phyloP scores from a whole-genome alignment of 441 rosid species.

The Biscutella laevigata region DNA sequence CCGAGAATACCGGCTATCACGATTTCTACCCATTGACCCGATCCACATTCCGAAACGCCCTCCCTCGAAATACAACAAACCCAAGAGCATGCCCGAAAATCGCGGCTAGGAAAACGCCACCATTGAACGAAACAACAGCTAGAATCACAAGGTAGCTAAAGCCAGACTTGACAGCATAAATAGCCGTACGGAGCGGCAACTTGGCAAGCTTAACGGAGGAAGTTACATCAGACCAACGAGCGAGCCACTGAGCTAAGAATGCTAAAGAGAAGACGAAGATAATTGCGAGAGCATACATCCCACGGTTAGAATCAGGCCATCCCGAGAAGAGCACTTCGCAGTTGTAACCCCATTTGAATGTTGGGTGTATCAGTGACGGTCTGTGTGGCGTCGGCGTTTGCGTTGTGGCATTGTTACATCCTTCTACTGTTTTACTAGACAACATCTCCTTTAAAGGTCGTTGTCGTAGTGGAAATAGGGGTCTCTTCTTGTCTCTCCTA shows the following conservation, averaged over 20 bases:
- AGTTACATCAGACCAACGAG: conserved; percentile 22
- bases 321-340: conserved; percentile 51
- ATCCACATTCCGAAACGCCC: conserved; percentile 22
- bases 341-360: conserved; percentile 64
- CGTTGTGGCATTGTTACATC: conserved; percentile 25
- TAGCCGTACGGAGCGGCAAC: conserved; percentile 21
- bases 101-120: conserved; percentile 25
- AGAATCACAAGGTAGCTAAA: conserved; percentile 27
- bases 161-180: conserved; percentile 23
- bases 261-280: conserved; percentile 53
- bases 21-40: conserved; percentile 18
- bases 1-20: not conserved
- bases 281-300: conserved; percentile 59
- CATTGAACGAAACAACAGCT: conserved; percentile 26
- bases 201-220: conserved; percentile 13
- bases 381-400: conserved; percentile 14
- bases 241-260: conserved; percentile 47
- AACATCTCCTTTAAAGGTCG: conserved; percentile 19
- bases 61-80: conserved; percentile 20
- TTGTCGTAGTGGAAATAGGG: conserved; percentile 16
- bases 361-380: conserved; percentile 30
- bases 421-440: conserved; percentile 9
- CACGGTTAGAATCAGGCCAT: conserved; percentile 58
- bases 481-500: conserved; percentile 6
- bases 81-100: conserved; percentile 29